Percentiles rank a stretch among this genome's conserved stretches.
Conservation (phyloP, 352 stramenopile genomes). For the Phytophthora colocasiae region DNA sequence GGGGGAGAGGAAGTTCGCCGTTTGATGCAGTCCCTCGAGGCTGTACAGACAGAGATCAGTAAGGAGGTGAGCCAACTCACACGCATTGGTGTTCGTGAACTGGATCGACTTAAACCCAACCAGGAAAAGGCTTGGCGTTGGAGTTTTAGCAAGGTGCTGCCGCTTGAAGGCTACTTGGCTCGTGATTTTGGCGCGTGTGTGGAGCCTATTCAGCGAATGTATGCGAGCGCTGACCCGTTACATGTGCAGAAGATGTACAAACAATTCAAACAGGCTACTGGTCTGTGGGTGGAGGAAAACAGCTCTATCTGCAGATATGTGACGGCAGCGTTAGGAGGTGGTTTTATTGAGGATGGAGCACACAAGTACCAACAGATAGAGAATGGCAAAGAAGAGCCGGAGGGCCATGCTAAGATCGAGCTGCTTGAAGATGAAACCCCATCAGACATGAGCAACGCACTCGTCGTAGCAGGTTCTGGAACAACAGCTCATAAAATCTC, state of each 20-base stretch:
- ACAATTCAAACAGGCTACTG: slow-evolving; percentile 85
- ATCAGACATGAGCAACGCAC: slow-evolving; percentile 39
- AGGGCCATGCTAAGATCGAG: slow-evolving; percentile 50
- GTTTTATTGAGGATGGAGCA: slow-evolving; percentile 66
- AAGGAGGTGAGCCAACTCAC: slow-evolving; percentile 83
- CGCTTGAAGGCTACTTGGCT: slow-evolving; percentile 82
- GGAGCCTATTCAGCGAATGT: slow-evolving; percentile 89
- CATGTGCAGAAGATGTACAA: slow-evolving; percentile 90
- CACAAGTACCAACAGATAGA: slow-evolving; percentile 48
- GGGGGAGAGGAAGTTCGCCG: slow-evolving; percentile 83
- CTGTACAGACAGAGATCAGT: slow-evolving; percentile 79
- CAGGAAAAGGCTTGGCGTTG: slow-evolving; percentile 87
- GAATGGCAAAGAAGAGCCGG: slow-evolving; percentile 36
- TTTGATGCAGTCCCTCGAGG: slow-evolving; percentile 85
- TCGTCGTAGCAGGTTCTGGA: slow-evolving; percentile 37
- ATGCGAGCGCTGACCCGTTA: slow-evolving; percentile 79
- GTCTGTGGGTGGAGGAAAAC: slow-evolving; percentile 89
- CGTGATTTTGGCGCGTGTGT: slow-evolving; percentile 87
- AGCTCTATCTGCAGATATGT: slow-evolving; percentile 84
- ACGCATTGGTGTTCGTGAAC: slow-evolving; percentile 79
- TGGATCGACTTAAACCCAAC: slow-evolving; percentile 88
- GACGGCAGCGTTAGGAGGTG: slow-evolving; percentile 65
- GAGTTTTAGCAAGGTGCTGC: slow-evolving; percentile 87
- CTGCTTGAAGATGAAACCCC: slow-evolving; percentile 43
- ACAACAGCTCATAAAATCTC: slow-evolving; percentile 25